Percentiles rank a stretch among this genome's conserved stretches.
Conservation (phyloP, 164 flowering plant species). For the Magnolia changhungtana region DNA sequence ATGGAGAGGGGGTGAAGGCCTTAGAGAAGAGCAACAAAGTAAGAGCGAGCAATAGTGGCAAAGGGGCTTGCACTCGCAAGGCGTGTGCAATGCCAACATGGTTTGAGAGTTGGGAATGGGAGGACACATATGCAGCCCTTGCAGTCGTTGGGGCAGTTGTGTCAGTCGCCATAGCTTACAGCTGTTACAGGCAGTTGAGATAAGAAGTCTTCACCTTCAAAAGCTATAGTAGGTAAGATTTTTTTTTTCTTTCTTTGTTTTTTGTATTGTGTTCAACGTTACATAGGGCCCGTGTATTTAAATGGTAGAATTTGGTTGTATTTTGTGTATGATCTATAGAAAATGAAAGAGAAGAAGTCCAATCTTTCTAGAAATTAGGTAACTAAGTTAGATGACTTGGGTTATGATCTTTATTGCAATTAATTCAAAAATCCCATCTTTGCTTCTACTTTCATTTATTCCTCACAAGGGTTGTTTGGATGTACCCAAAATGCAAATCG, state of each 20-base stretch:
- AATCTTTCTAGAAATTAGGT: no score
- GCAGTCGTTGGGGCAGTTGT: slow-evolving; percentile 71
- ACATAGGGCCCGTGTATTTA: neutral
- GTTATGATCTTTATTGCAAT: no score
- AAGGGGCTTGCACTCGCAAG: slow-evolving; percentile 36
- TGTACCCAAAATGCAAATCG: no score
- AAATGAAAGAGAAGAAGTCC: neutral
- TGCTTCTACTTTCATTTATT: no score
- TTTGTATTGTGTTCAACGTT: neutral
- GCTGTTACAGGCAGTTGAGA: slow-evolving; percentile 58
- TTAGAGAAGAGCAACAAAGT: slow-evolving; percentile 22
- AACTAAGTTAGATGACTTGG: no score
- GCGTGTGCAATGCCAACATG: slow-evolving; percentile 66
- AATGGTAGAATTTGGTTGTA: neutral
- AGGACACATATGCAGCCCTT: slow-evolving; percentile 85
- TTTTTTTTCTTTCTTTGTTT: neutral
- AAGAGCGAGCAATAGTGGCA: slow-evolving; percentile 26
- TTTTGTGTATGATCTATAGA: neutral
- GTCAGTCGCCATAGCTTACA: slow-evolving; percentile 70
- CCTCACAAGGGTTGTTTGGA: no score
- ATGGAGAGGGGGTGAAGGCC: slow-evolving; percentile 15
- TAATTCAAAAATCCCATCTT: no score
- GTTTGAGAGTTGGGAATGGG: slow-evolving; percentile 88
- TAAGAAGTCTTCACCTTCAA: neutral
- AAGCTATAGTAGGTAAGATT: neutral